phyloP scores from a whole-genome alignment of 208 protist species.

The Tritrichomonas foetus region DNA sequence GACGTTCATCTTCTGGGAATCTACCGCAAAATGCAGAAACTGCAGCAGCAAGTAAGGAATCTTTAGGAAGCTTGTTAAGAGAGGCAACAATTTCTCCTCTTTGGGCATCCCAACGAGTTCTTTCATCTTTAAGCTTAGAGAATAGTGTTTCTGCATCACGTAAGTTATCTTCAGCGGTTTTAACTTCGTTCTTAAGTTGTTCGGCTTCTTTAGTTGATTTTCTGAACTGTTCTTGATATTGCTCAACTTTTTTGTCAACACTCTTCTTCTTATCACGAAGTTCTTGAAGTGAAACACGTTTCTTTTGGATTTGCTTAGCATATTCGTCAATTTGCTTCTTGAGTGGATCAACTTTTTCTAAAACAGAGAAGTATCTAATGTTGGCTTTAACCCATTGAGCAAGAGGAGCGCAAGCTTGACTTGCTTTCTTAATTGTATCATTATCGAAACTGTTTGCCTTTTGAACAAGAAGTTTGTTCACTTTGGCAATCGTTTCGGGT shows the following conservation, averaged over 20 bases:
- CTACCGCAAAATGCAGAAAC: constrained; percentile 80
- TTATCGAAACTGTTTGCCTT: constrained; percentile 80
- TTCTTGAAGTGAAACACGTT: not conserved
- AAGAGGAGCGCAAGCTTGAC: constrained; percentile 83
- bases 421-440: constrained; percentile 77
- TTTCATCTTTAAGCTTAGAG: constrained; percentile 81
- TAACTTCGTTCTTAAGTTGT: constrained; percentile 71
- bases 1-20: constrained; percentile 46
- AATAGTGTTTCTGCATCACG: constrained; percentile 77
- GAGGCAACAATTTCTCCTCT: constrained; percentile 67
- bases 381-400: constrained; percentile 90
- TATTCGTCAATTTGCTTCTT: constrained; percentile 33
- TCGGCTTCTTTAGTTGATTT: constrained; percentile 83
- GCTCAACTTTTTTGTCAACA: not conserved
- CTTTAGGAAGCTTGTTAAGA: constrained; percentile 63
- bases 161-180: constrained; percentile 76
- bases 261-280: not conserved
- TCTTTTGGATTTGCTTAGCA: constrained; percentile 33
- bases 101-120: constrained; percentile 79
- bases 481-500: constrained; percentile 65
- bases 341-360: constrained; percentile 65
- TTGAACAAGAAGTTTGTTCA: constrained; percentile 72
- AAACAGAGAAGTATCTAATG: constrained; percentile 84
- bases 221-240: constrained; percentile 67
- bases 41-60: constrained; percentile 53